Evolutionary conservation across 2,329 filamentous ascomycete species (phyloP).

Genomic region (Arthroderma sp.): DNA sequence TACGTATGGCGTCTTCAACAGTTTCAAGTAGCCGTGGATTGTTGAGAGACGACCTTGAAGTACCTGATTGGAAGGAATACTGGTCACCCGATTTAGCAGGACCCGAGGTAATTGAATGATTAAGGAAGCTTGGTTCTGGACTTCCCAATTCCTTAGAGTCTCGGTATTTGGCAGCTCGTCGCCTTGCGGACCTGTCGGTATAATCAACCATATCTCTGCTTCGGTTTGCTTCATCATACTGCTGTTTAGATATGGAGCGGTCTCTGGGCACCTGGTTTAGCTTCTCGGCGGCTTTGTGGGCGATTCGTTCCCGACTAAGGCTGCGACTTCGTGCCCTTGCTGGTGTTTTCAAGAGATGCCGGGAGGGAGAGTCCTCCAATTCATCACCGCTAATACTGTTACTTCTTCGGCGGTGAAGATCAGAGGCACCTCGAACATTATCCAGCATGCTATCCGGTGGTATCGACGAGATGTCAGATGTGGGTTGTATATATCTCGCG

Average conservation of each 20-base stretch:
- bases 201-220: slow-evolving; percentile 31
- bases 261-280: slow-evolving; percentile 37
- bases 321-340: slow-evolving; percentile 42
- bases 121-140: slow-evolving; percentile 50
- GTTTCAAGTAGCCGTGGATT: slow-evolving; percentile 84
- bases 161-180: slow-evolving; percentile 37
- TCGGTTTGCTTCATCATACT: slow-evolving; percentile 31
- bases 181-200: slow-evolving; percentile 29
- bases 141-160: slow-evolving; percentile 39
- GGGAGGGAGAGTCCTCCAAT: slow-evolving; percentile 4
- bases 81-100: slow-evolving; percentile 40
- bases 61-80: slow-evolving; percentile 46
- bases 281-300: slow-evolving; percentile 57
- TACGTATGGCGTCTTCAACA: slow-evolving; percentile 82
- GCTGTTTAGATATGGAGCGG: slow-evolving; percentile 27
- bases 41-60: slow-evolving; percentile 64
- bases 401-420: slow-evolving; percentile 36
- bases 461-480: slow-evolving; percentile 80
- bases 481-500: slow-evolving; percentile 51
- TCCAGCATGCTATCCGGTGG: slow-evolving; percentile 59
- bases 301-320: slow-evolving; percentile 49
- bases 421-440: slow-evolving; percentile 33
- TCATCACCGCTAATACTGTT: slow-evolving; percentile 51
- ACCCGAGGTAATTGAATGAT: slow-evolving; percentile 39
- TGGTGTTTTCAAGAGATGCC: slow-evolving; percentile 42